A percentile compares a stretch with the other conserved stretches of the same genome.
Conservation (phyloP, 208 protist species). For the Crithidia fasciculata region DNA sequence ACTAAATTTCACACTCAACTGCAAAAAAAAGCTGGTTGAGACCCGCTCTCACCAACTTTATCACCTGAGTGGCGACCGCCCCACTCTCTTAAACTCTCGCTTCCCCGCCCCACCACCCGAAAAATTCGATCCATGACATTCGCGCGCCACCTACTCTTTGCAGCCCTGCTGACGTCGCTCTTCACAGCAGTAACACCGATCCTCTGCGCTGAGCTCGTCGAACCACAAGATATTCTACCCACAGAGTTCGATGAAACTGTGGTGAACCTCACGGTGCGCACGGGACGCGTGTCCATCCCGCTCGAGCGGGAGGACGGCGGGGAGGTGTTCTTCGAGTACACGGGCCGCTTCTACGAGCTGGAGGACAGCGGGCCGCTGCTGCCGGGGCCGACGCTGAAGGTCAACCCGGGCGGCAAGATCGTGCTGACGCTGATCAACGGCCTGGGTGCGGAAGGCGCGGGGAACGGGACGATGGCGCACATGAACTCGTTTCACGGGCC, state of each 20-base stretch:
- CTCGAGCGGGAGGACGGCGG: conserved; percentile 35
- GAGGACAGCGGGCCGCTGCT: conserved; percentile 48
- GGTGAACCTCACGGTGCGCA: conserved; percentile 51
- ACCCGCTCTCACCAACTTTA: too few relatives aligned
- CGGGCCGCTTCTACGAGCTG: conserved; percentile 62
- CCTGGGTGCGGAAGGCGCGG: conserved; percentile 40
- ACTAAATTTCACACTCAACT: too few relatives aligned
- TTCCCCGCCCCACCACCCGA: too few relatives aligned
- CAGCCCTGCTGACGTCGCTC: too few relatives aligned
- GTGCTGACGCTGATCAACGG: conserved; percentile 66
- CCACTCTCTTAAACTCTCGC: too few relatives aligned
- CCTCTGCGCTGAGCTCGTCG: conserved; percentile 17
- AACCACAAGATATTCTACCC: conserved; percentile 38
- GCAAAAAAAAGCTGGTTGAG: too few relatives aligned
- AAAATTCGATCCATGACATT: too few relatives aligned
- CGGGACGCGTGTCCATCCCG: conserved; percentile 51
- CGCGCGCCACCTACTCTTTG: too few relatives aligned
- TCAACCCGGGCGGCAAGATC: conserved; percentile 69
- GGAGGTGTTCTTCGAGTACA: conserved; percentile 68
- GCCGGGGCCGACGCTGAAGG: conserved; percentile 72
- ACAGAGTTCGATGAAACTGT: conserved; percentile 44
- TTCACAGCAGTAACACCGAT: too few relatives aligned
- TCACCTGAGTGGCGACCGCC: too few relatives aligned
- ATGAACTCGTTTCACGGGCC: conserved; percentile 73
- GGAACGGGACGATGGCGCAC: conserved; percentile 12